Conservation (phyloP, 768 basidiomycete species). For the Dentipellis fragilis region DNA sequence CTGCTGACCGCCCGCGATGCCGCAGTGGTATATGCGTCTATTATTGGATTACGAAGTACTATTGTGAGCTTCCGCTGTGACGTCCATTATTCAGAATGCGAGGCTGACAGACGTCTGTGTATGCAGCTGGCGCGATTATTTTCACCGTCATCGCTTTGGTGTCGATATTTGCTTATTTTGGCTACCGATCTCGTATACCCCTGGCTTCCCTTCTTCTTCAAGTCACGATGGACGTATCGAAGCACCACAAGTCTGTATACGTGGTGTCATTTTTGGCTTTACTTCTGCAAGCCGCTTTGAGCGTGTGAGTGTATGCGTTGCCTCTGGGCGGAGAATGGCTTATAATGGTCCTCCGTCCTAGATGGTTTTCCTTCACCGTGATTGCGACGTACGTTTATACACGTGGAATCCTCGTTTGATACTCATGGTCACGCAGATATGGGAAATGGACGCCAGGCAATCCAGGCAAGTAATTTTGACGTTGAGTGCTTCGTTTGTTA, state of each 20-base stretch:
- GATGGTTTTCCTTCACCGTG: conserved; percentile 70
- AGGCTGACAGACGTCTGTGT: not conserved
- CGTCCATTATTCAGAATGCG: not conserved
- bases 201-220: conserved; percentile 71
- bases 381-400: conserved; percentile 53
- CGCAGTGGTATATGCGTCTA: conserved; percentile 63
- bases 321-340: not conserved
- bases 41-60: conserved; percentile 64
- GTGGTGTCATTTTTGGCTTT: conserved; percentile 64
- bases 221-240: conserved; percentile 76
- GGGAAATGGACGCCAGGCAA: conserved; percentile 73
- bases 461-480: conserved; percentile 36
- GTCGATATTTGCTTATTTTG: conserved; percentile 67
- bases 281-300: conserved; percentile 59
- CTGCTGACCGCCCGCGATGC: conserved; percentile 1
- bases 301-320: conserved; percentile 38
- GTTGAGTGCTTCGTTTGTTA: not conserved
- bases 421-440: conserved; percentile 22
- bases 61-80: conserved; percentile 34
- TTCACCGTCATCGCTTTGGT: conserved; percentile 74
- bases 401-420: not conserved
- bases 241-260: conserved; percentile 75
- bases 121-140: conserved; percentile 68
- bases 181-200: conserved; percentile 63
- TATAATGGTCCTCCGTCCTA: conserved; percentile 14